phyloP scores from a whole-genome alignment of 805 yeast genomes.

The Torulaspora maleeae region DNA sequence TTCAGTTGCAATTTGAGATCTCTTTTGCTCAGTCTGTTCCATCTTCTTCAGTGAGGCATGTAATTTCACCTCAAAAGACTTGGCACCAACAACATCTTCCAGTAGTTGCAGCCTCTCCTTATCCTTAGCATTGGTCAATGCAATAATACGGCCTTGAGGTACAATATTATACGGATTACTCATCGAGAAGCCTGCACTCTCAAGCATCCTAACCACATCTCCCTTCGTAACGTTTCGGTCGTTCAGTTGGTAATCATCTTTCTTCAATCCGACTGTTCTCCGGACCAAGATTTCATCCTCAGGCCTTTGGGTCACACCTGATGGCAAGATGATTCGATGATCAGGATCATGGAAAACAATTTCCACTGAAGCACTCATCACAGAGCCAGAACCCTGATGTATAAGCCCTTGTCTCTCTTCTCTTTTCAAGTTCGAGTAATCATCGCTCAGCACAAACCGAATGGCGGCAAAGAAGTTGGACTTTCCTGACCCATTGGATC shows the following conservation, averaged over 20 bases:
- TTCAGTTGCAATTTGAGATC: slow-evolving; percentile 69
- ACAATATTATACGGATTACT: slow-evolving; percentile 93
- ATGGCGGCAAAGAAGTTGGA: slow-evolving; percentile 94
- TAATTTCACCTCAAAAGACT: slow-evolving; percentile 77
- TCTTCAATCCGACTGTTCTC: slow-evolving; percentile 88
- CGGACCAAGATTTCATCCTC: slow-evolving; percentile 67
- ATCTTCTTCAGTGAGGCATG: slow-evolving; percentile 77
- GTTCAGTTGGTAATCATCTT: slow-evolving; percentile 86
- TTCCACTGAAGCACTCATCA: slow-evolving; percentile 90
- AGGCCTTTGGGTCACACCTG: slow-evolving; percentile 32
- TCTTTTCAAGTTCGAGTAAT: slow-evolving; percentile 74
- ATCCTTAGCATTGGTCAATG: slow-evolving; percentile 85
- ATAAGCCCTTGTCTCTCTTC: slow-evolving; percentile 84
- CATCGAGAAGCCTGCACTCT: slow-evolving; percentile 87
- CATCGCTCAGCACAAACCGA: slow-evolving; percentile 86
- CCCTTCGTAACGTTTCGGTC: slow-evolving; percentile 71
- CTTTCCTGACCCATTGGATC: slow-evolving; percentile 95
- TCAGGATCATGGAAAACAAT: slow-evolving; percentile 79
- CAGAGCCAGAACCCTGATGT: slow-evolving; percentile 86
- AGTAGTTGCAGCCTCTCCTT: slow-evolving; percentile 69
- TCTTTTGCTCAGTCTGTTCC: slow-evolving; percentile 63
- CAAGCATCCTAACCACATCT: slow-evolving; percentile 76
- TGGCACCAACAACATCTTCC: slow-evolving; percentile 94
- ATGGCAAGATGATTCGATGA: slow-evolving; percentile 62
- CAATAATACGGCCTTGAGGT: slow-evolving; percentile 90